A percentile compares a stretch with the other conserved stretches of the same genome.
Conservation (phyloP, 2,329 filamentous ascomycete species). For the Beauveria scarabaeidicola region DNA sequence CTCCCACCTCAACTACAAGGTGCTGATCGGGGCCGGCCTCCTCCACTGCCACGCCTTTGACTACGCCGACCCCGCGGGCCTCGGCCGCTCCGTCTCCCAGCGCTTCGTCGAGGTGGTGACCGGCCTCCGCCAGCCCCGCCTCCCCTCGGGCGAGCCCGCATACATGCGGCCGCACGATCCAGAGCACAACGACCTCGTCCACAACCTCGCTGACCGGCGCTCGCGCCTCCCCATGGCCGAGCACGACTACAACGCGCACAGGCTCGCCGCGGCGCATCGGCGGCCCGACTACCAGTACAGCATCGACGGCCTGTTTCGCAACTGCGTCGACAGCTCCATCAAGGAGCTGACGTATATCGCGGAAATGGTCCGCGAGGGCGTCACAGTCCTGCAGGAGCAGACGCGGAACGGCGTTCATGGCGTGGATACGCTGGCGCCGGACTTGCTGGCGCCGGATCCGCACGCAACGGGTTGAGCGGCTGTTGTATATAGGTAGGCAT, state of each 20-base stretch:
- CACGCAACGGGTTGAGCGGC: background rate
- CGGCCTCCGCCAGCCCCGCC: slow-evolving; percentile 29
- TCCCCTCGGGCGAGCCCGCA: slow-evolving; percentile 15
- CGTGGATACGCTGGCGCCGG: background rate
- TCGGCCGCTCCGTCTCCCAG: slow-evolving; percentile 32
- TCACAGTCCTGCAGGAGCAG: slow-evolving; percentile 33
- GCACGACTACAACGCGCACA: slow-evolving; percentile 29
- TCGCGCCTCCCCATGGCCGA: slow-evolving; percentile 13
- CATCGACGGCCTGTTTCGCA: slow-evolving; percentile 36
- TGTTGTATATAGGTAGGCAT: background rate
- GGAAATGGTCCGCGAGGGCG: slow-evolving; percentile 34
- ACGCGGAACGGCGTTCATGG: background rate
- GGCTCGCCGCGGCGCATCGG: slow-evolving; percentile 28
- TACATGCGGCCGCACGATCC: slow-evolving; percentile 11
- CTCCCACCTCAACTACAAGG: slow-evolving; percentile 35
- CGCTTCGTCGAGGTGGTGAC: slow-evolving; percentile 38
- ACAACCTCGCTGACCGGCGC: slow-evolving; percentile 14
- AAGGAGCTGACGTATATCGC: slow-evolving; percentile 36
- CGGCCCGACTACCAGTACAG: slow-evolving; percentile 34
- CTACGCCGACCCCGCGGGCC: slow-evolving; percentile 32
- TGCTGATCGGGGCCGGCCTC: slow-evolving; percentile 27
- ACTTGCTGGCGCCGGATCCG: background rate
- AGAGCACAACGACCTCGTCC: slow-evolving; percentile 14
- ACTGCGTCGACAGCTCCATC: slow-evolving; percentile 35
- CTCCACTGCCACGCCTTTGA: slow-evolving; percentile 28